Percentiles rank a stretch among this genome's conserved stretches.
phyloP scores from a whole-genome alignment of 768 basidiomycete species.

The Ephemerocybe angulata region DNA sequence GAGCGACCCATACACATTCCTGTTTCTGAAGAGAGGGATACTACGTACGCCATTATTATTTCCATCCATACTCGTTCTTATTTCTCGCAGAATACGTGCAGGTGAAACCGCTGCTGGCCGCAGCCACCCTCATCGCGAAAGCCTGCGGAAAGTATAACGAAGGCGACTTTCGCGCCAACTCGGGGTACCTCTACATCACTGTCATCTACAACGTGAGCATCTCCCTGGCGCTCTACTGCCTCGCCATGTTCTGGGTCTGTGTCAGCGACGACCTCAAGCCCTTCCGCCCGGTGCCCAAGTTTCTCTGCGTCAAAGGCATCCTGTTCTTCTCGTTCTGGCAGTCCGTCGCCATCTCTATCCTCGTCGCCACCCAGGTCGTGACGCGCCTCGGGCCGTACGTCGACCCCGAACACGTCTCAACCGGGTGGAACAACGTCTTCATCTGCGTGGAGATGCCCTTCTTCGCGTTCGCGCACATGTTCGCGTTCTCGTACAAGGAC shows the following conservation, averaged over 20 bases:
- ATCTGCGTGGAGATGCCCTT: constrained; percentile 98
- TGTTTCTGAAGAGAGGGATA: constrained; percentile 93
- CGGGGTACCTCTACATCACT: constrained; percentile 90
- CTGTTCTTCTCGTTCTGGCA: constrained; percentile 99
- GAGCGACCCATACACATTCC: constrained; percentile 91
- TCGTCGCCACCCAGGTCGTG: constrained; percentile 81
- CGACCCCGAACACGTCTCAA: constrained; percentile 83
- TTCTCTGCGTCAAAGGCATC: constrained; percentile 97
- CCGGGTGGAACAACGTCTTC: constrained; percentile 85
- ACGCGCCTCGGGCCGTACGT: constrained; percentile 82
- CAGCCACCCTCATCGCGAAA: constrained; percentile 83
- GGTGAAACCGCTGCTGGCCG: constrained; percentile 86
- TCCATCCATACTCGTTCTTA: not conserved
- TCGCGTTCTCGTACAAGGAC: constrained; percentile 89
- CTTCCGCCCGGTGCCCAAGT: constrained; percentile 93
- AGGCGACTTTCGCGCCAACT: constrained; percentile 77
- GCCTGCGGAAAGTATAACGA: constrained; percentile 84
- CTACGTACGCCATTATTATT: constrained; percentile 55
- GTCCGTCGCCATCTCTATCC: constrained; percentile 75
- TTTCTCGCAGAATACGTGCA: constrained; percentile 86
- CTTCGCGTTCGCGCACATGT: constrained; percentile 93
- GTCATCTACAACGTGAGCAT: constrained; percentile 84
- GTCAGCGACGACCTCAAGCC: constrained; percentile 86
- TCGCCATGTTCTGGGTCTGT: constrained; percentile 96
- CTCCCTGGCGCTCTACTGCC: constrained; percentile 77